Evolutionary conservation across 129 eudicot species (phyloP), one percentile per base, ranked within the genome.

Genomic region (Solidago caesia): DNA sequence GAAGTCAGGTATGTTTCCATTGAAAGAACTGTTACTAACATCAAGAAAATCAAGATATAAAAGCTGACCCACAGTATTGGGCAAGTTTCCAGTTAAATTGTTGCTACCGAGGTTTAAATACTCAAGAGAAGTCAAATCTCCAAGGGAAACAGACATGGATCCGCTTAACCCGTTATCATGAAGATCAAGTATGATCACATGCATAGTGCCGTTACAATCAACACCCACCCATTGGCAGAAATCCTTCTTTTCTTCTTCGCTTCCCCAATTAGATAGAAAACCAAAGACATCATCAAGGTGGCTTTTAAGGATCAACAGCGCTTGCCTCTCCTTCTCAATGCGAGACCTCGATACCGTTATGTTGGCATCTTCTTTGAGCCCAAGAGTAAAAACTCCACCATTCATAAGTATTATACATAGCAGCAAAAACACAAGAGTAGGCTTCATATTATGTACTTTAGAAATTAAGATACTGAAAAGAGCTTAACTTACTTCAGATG

Each of bases 141-240:
- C 75, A 7, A 78, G 45, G 9, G 55, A 67, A 66, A 45, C 6
- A 7, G 85, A 79, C 21, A 82, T 33, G 11, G 21, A 53, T 33
- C 75, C 79, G 6, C 8, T 7, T 16, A 77, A n/a, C 21, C 0
- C 1, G 16, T 75, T 81, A 12, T 5, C 1, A 6, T 27, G 5
- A 16, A 79, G 72, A 43, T 62, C 71, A 72, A 85, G 89, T 4
- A 2, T 15, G 11, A 47, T 68, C 9, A 85, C 86, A 70, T 76
- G 84, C 73, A 79, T 67, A 4, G 83, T 82, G 33, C 2, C 39
- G 75, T 70, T 26, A 61, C 89, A 82, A 0, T 1, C 6, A 53
- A 87, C 75, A 1, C 83, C 83, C 3, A n/a, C 15, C 88, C 88
- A 84, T 71, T 43, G 57, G 78, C 91, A 84, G 15, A 88, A 82